A percentile compares a stretch with the other conserved stretches of the same genome.
phyloP scores from a whole-genome alignment of 257 asterid species.

The Petunia secreta region DNA sequence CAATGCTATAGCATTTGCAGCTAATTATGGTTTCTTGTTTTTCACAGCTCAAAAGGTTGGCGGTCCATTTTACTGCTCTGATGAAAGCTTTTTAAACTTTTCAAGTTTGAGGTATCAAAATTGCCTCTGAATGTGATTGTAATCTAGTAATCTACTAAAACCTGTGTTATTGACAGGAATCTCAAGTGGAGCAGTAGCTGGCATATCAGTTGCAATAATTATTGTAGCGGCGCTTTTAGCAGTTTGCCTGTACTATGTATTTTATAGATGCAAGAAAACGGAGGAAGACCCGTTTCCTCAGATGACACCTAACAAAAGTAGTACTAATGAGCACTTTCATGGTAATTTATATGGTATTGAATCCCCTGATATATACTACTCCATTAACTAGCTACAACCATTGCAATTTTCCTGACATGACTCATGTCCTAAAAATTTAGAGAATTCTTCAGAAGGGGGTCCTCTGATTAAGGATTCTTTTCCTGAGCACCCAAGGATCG shows the following conservation, averaged over 20 bases:
- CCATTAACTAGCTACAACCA: not conserved
- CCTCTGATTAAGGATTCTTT: conserved; percentile 36
- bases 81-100: conserved; percentile 21
- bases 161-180: conserved; percentile 49
- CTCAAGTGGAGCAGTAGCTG: conserved; percentile 76
- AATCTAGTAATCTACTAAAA: conserved; percentile 25
- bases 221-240: conserved; percentile 47
- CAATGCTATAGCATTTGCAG: not conserved
- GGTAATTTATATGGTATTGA: conserved; percentile 41
- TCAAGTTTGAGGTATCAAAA: conserved; percentile 26
- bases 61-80: conserved; percentile 31
- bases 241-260: conserved; percentile 47
- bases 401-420: conserved; percentile 17
- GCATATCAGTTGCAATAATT: conserved; percentile 63
- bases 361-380: not conserved
- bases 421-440: conserved; percentile 40
- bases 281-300: conserved; percentile 35
- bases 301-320: conserved; percentile 32
- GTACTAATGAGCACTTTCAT: conserved; percentile 31
- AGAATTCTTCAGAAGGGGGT: conserved; percentile 47
- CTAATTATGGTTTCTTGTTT: conserved; percentile 37
- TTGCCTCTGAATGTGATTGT: conserved; percentile 24
- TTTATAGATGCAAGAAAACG: conserved; percentile 44
- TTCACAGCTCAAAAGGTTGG: conserved; percentile 86
- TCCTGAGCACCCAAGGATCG: conserved; percentile 59